A percentile compares a stretch with the other conserved stretches of the same genome.
Conservation (phyloP, 495 filamentous ascomycete genomes). For the Penicillium odoratum region DNA sequence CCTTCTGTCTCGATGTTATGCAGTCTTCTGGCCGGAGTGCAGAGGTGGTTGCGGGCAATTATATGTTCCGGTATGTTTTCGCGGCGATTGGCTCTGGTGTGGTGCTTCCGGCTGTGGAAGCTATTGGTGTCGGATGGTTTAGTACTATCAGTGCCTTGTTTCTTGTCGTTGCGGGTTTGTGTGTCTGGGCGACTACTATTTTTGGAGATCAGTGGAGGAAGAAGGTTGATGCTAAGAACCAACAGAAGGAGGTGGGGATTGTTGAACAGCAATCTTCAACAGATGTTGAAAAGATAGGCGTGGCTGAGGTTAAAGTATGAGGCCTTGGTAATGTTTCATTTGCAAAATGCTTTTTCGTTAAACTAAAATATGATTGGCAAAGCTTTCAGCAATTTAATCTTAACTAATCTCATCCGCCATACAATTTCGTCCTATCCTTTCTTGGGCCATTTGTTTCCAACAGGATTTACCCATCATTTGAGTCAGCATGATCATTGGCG, state of each 20-base stretch:
- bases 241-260: conserved; percentile 11
- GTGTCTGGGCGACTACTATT: conserved; percentile 47
- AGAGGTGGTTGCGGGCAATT: conserved; percentile 73
- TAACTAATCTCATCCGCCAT: too few species aligned
- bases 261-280: background rate
- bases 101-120: conserved; percentile 64
- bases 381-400: too few species aligned
- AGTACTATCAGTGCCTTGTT: conserved; percentile 58
- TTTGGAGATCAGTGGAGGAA: conserved; percentile 59
- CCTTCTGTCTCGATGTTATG: conserved; percentile 77
- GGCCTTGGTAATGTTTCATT: too few species aligned
- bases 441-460: too few species aligned
- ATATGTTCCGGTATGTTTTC: conserved; percentile 68
- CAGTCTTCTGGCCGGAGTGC: conserved; percentile 53
- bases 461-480: too few species aligned
- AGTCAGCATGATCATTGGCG: too few species aligned
- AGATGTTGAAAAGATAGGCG: conserved; percentile 8
- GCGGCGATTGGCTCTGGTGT: conserved; percentile 63
- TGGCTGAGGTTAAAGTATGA: conserved; percentile 6
- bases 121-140: conserved; percentile 69
- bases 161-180: conserved; percentile 47
- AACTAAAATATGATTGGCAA: too few species aligned
- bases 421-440: too few species aligned
- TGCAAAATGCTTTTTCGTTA: too few species aligned
- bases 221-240: conserved; percentile 42